Base-by-base conservation (phyloP, 2,329 filamentous ascomycete species). In the Rhynchosporium agropyri region DNA sequence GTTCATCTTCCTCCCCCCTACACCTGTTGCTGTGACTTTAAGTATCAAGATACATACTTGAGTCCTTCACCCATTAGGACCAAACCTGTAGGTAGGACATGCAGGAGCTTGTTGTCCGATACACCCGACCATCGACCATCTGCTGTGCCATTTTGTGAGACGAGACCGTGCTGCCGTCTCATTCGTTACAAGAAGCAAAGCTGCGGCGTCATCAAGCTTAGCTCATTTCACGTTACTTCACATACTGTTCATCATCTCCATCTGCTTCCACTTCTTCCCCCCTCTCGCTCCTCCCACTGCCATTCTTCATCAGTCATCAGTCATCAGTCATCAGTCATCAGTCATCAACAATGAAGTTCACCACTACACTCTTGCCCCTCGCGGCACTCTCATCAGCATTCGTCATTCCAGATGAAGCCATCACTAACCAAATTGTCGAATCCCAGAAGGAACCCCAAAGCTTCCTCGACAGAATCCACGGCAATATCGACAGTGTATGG, bases 321-420 rank as follows among this genome's bases (percentile, higher is more conserved):
- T 67, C 69, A 74, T 67, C 69, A 74, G n/a, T 26, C 33, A 49
- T 55, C 50, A 56, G 51, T 45, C 38, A 45, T 55, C 55, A 56
- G 65, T 67, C 69, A 74, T 67, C 69, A 74, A 58, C n/a, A 75
- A 20, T 75, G 73, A 74, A 71, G 71, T 63, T 74, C 29, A 51
- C 82, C 71, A 73, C 74, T 58, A 75, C 75, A 54, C 67, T 84
- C 50, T 71, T 84, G 65, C 79, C 81, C 62, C 74, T 84, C 56
- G 78, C 79, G 68, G 80, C 81, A 36, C 66, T 82, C 56, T 75
- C 78, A 65, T 75, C 80, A 58, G 82, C 82, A 31, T 78, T 85
- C 59, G 80, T 85, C 63, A 75, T 86, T 55, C 81, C 82, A 15
- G 77, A 83, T 54, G 77, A 82, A 66, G 71, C 80, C 60, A 74